phyloP scores from a whole-genome alignment of 495 filamentous ascomycete species.

The Sabuloglossum arenarium region DNA sequence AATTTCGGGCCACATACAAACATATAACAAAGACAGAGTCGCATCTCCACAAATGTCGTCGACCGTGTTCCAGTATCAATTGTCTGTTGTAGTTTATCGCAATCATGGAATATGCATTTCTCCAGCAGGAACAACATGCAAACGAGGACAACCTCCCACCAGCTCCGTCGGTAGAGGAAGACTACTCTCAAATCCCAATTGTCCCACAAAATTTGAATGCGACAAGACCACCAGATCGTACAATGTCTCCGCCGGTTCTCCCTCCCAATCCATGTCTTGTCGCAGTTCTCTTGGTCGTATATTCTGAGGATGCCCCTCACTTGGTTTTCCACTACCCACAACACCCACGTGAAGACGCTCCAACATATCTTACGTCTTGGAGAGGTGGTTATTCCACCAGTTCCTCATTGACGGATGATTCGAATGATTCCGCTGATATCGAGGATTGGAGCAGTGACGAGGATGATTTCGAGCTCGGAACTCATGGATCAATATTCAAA shows the following conservation, averaged over 20 bases:
- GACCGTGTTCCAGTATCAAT: background rate
- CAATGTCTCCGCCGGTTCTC: background rate
- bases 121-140: background rate
- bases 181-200: background rate
- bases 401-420: conserved; percentile 17
- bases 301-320: conserved; percentile 58
- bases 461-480: conserved; percentile 17
- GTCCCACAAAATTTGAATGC: background rate
- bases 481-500: background rate
- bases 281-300: conserved; percentile 60
- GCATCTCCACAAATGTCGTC: background rate
- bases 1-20: background rate
- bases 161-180: background rate
- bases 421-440: conserved; percentile 14
- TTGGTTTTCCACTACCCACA: conserved; percentile 88
- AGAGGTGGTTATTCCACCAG: conserved; percentile 20
- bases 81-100: background rate
- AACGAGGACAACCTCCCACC: background rate
- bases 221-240: background rate
- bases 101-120: background rate
- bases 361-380: conserved; percentile 7
- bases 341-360: conserved; percentile 21
- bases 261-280: conserved; percentile 36
- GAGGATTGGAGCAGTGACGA: conserved; percentile 29
- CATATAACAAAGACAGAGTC: background rate